Conservation (phyloP, 202 grass and related monocot species). For the Setaria viridis region DNA sequence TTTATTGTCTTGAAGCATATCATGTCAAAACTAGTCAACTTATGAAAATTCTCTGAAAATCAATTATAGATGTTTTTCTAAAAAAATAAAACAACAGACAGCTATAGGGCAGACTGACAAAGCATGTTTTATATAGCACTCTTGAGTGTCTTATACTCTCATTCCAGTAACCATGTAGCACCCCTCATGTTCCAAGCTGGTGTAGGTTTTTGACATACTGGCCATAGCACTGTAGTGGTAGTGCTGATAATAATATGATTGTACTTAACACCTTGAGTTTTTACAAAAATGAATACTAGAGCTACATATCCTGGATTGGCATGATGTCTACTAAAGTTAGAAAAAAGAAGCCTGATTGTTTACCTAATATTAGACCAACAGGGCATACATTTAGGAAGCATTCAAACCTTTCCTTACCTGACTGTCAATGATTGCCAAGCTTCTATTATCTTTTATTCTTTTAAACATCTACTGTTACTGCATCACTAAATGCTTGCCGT, state of each 20-base stretch:
- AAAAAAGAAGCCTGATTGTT: neutral
- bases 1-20: constrained; percentile 12
- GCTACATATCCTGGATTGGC: neutral
- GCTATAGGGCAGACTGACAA: neutral
- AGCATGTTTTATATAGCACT: neutral
- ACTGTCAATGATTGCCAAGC: neutral
- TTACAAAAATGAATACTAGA: constrained; percentile 6
- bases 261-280: neutral
- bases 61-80: neutral
- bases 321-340: constrained; percentile 12
- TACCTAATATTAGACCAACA: constrained; percentile 26
- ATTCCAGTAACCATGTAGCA: constrained; percentile 15
- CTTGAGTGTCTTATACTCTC: neutral
- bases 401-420: constrained; percentile 25
- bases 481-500: constrained; percentile 21
- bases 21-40: neutral
- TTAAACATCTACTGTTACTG: neutral
- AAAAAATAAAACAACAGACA: neutral
- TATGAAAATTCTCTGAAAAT: neutral
- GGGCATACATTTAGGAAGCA: constrained; percentile 19
- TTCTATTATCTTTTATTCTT: constrained; percentile 10
- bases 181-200: neutral
- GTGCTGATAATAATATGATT: constrained; percentile 34
- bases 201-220: constrained; percentile 9
- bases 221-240: neutral